Conservation (phyloP, 768 basidiomycete genomes). For the Amanita pallidorosea region DNA sequence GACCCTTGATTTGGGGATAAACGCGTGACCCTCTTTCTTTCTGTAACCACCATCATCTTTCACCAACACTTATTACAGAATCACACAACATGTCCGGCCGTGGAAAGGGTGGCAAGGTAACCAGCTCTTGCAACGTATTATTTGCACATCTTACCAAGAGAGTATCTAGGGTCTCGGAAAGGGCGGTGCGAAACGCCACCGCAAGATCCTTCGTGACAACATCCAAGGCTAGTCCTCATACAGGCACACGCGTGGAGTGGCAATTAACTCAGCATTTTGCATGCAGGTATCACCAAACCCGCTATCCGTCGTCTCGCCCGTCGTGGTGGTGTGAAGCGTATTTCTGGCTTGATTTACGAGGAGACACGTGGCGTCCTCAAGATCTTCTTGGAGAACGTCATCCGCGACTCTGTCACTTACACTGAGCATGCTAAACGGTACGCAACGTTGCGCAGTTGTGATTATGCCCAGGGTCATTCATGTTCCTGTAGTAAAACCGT, state of each 20-base stretch:
- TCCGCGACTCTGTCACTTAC: constrained; percentile 88
- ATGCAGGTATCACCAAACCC: constrained; percentile 39
- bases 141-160: not conserved
- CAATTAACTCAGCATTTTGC: not conserved
- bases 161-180: constrained; percentile 56
- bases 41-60: constrained; percentile 21
- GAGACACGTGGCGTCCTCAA: constrained; percentile 78
- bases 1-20: no score
- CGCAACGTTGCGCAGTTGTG: constrained; percentile 8
- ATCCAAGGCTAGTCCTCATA: constrained; percentile 48
- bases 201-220: constrained; percentile 71
- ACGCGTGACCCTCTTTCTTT: constrained; percentile 18
- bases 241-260: not conserved
- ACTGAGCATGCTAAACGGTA: constrained; percentile 87
- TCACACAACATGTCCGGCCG: constrained; percentile 54
- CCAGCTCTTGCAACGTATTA: constrained; percentile 6
- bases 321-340: constrained; percentile 79
- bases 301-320: constrained; percentile 75
- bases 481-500: constrained; percentile 55
- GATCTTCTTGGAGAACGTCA: constrained; percentile 62
- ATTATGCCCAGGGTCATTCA: not conserved
- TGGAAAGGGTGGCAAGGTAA: constrained; percentile 69
- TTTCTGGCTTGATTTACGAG: constrained; percentile 67
- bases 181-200: constrained; percentile 72
- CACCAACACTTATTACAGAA: constrained; percentile 5